Evolutionary conservation across 2,329 filamentous ascomycete genomes (phyloP), one percentile per base, ranked within the genome.

Genomic region (Penicillium sp.): DNA sequence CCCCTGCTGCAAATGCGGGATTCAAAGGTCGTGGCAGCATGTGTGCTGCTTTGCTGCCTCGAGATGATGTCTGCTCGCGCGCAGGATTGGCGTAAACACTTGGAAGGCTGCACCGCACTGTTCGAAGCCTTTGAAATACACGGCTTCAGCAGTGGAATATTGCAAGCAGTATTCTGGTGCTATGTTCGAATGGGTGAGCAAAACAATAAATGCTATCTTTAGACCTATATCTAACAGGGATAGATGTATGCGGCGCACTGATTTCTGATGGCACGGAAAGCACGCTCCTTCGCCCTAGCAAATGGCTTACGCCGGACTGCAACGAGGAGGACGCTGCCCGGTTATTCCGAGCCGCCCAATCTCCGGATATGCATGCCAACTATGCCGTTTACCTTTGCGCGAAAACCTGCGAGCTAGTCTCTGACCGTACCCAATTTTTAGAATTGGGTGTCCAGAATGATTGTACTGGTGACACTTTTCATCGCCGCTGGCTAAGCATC

Each of bases 301-400:
- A 77, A 56, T 84, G 81, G 81, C 71, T 79, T 5, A 73, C 76
- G 0, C 70, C 73, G 6, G 73, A 73, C 22, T 67, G 73, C 11
- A 60, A 73, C 12, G 69, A 74, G 18, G 64, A 70, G 6, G 71
- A 74, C 18, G 73, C 75, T 4, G 65, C 68, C 15, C 60, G 67
- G 42, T 60, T 79, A 53, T 74, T 79, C 61, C 65, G 67, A 45
- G 68, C 73, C 15, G 61, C 66, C 4, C 61, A 67, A 4, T 69
- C 70, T 40, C 74, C 79, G 5, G 83, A 86, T 59, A 83, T 81
- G 76, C 79, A 84, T 57, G 83, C 83, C 29, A 85, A 85, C 60
- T 82, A 82, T 59, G 77, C 82, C 7, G 82, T 86, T 2, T 86
- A 82, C 58, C 74, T 86, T 1, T 80, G 77, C 49, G 79, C 82